Conservation (phyloP, 2,329 filamentous ascomycete species). For the Alternaria metachromatica region DNA sequence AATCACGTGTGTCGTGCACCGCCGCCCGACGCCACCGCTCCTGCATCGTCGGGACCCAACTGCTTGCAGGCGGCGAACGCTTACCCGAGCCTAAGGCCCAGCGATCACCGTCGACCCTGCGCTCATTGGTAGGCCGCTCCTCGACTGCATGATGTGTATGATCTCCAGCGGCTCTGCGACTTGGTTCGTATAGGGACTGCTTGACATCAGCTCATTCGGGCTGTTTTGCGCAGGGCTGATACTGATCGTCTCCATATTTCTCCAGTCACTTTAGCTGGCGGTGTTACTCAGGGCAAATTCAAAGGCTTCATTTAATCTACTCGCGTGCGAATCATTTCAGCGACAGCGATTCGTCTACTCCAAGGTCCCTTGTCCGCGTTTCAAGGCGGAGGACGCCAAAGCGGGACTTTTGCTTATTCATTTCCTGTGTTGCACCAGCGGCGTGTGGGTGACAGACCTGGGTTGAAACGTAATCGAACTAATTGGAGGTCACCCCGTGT, state of each 20-base stretch:
- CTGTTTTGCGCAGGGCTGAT: constrained; percentile 33
- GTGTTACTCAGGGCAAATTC: background rate
- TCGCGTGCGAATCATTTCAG: constrained; percentile 9
- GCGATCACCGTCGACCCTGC: background rate
- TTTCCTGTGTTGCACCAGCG: constrained; percentile 12
- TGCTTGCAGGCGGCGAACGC: constrained; percentile 9
- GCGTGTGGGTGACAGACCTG: constrained; percentile 15
- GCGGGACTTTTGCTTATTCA: constrained; percentile 18
- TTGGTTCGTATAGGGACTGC: constrained; percentile 28
- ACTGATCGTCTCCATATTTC: constrained; percentile 19
- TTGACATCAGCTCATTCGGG: constrained; percentile 27
- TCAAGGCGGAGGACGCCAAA: constrained; percentile 18
- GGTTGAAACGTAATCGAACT: constrained; percentile 25
- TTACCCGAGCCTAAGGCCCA: constrained; percentile 1
- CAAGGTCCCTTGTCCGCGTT: constrained; percentile 14
- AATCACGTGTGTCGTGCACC: constrained; percentile 1
- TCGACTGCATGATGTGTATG: constrained; percentile 12
- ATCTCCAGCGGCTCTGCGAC: constrained; percentile 35
- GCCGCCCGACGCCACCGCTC: constrained; percentile 5
- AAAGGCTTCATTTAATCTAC: constrained; percentile 15
- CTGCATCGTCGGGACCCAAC: background rate
- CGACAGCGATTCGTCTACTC: constrained; percentile 2
- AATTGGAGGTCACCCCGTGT: constrained; percentile 20
- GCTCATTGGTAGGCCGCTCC: constrained; percentile 5
- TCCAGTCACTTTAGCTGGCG: constrained; percentile 5